Evolutionary conservation across 2,329 filamentous ascomycete genomes (phyloP).

Genomic region (Pseudogymnoascus sp.): DNA sequence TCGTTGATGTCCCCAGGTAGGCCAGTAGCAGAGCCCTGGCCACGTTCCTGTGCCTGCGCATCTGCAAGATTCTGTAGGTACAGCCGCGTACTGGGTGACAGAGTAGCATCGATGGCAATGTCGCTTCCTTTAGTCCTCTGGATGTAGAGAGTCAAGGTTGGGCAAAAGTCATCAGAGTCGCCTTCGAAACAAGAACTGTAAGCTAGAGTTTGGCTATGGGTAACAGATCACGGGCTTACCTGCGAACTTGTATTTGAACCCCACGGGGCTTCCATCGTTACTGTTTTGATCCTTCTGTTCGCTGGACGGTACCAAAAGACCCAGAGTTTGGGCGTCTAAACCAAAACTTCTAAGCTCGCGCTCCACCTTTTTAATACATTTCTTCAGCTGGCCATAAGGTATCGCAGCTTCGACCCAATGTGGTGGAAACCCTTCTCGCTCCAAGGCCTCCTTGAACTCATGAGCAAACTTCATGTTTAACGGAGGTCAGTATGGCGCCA

Average conservation of each 20-base stretch:
- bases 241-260: conserved; percentile 48
- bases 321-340: conserved; percentile 62
- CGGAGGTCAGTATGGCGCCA: neutral
- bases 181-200: conserved; percentile 18
- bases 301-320: conserved; percentile 44
- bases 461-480: conserved; percentile 75
- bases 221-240: conserved; percentile 28
- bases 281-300: conserved; percentile 4
- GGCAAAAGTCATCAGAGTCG: conserved; percentile 45
- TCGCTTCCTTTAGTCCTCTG: conserved; percentile 51
- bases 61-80: conserved; percentile 45
- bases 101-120: conserved; percentile 57
- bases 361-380: conserved; percentile 75
- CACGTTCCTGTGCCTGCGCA: neutral
- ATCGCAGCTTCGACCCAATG: conserved; percentile 68
- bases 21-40: neutral
- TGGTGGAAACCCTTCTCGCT: conserved; percentile 64
- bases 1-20: neutral
- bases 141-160: conserved; percentile 63
- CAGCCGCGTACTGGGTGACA: conserved; percentile 47
- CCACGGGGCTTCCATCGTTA: conserved; percentile 27
- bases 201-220: neutral
- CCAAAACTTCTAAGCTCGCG: conserved; percentile 63
- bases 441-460: conserved; percentile 62
- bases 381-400: conserved; percentile 78